Percentiles rank a stretch among this genome's conserved stretches.
These are phyloP conservation scores for Nepenthes mirabilis DNA, from an alignment of 148 eudicot genomes.

Conservation along the genomic window DNA sequence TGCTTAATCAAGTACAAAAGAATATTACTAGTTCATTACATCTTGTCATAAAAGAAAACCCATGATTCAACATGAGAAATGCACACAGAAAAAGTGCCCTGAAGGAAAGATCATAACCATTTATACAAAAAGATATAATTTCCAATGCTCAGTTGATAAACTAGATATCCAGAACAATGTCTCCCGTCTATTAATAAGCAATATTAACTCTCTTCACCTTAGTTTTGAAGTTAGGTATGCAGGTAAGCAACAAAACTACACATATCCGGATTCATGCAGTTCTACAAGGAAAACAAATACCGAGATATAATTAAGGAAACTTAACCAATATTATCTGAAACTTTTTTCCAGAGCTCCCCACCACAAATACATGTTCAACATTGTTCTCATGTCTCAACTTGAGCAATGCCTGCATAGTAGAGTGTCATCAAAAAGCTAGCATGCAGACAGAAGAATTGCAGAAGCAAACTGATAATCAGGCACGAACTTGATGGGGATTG, in stretches of 20 bases:
- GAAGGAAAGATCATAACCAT: too few relatives aligned
- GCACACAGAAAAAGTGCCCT: too few relatives aligned
- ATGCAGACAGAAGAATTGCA: not conserved
- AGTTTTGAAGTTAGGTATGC: too few relatives aligned
- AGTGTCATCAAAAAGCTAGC: slow-evolving; percentile 2
- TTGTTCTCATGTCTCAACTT: slow-evolving; percentile 72
- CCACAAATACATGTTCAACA: slow-evolving; percentile 76
- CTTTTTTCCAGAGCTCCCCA: slow-evolving; percentile 54
- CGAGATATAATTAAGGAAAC: slow-evolving; percentile 9
- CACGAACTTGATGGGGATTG: slow-evolving; percentile 80
- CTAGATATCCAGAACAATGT: too few relatives aligned
- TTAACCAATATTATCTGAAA: slow-evolving; percentile 57
- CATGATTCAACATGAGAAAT: too few relatives aligned
- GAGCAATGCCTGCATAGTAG: slow-evolving; percentile 54
- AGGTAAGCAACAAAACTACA: not conserved
- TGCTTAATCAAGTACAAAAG: too few relatives aligned
- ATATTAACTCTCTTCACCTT: too few relatives aligned
- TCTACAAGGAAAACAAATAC: not conserved
- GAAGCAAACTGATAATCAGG: slow-evolving; percentile 1
- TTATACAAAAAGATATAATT: too few relatives aligned
- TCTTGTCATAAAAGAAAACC: too few relatives aligned
- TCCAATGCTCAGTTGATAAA: too few relatives aligned
- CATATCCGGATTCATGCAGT: not conserved
- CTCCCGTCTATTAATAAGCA: too few relatives aligned
- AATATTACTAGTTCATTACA: too few relatives aligned